Evolutionary conservation across 768 basidiomycete species (phyloP), one percentile per base, ranked within the genome.

Genomic region (Pulveroboletus sp.): DNA sequence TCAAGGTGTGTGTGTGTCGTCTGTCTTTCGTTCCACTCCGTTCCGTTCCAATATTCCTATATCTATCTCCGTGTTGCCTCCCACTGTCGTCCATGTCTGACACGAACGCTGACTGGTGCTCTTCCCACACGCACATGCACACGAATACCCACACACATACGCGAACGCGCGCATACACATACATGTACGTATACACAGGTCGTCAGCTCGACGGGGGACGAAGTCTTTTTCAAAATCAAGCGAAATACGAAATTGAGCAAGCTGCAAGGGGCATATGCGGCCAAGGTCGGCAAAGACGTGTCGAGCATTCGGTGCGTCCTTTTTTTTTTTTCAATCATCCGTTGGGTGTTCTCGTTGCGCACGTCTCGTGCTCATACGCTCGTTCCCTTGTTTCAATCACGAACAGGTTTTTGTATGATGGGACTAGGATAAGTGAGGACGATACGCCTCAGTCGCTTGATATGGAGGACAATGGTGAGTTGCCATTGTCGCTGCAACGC

Each of bases 201-300:
- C 42, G 79, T 85, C 39, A 83, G 80, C 57, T 77, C 86, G 33
- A 67, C 72, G 11, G 90, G 89, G 50, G 89, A 93, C 31, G 92
- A 94, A 67, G 89, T 95, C 26, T 95, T 88, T 72, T 96, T 96
- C 80, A 95, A 96, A 79, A 94, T 96, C 73, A 96, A 94, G 73
- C 82, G 86, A 63, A 88, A 79, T 69, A 94, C 93, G 39, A 93
- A 87, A 74, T 71, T 96, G 59, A 88, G 83, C 76, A 96, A 95
- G 74, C 80, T 95, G 24, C 89, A 93, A 66, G 88, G 82, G 53
- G 93, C 93, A 39, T 96, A 96, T 70, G 93, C 93, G 48, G 82
- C 76, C 66, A 93, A 93, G 64, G 91, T 95, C 14, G 93, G 93
- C 50, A 93, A 93, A 69, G 91, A 94, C 57, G 86, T 92, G 17